These are phyloP conservation scores for Primulina eburnea DNA, from an alignment of 257 asterid species.

Conservation along the genomic window DNA sequence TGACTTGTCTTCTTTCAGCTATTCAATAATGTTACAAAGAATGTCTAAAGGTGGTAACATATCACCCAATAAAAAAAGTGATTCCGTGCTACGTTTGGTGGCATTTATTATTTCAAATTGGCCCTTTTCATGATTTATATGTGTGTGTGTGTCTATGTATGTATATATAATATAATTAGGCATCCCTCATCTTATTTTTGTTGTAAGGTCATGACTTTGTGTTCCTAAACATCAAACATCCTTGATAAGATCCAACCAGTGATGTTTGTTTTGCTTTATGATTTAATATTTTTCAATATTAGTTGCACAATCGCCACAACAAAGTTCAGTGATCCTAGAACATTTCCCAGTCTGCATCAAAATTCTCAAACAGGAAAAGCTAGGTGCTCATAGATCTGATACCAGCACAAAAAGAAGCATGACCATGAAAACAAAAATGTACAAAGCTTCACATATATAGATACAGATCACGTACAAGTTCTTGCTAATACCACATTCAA, in stretches of 20 bases:
- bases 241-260: not conserved
- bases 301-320: not conserved
- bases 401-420: constrained; percentile 10
- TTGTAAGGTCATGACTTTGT: not conserved
- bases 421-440: constrained; percentile 1
- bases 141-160: too few relatives aligned
- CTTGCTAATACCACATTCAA: constrained; percentile 29
- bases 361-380: constrained; percentile 2
- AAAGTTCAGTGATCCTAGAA: constrained; percentile 20
- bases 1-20: not conserved
- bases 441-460: not conserved
- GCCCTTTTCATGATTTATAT: too few relatives aligned
- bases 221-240: not conserved
- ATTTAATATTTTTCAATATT: too few relatives aligned
- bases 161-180: too few relatives aligned
- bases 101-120: too few relatives aligned
- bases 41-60: not conserved
- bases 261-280: not conserved
- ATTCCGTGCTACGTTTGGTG: too few relatives aligned
- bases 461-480: constrained; percentile 9
- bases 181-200: not conserved
- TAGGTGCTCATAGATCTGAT: constrained; percentile 11
- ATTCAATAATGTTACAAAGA: not conserved
- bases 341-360: constrained; percentile 16
- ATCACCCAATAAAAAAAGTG: not conserved